These are phyloP conservation scores for Streptanthus diversifolius DNA, from an alignment of 345 rosid species.

Conservation along the genomic window DNA sequence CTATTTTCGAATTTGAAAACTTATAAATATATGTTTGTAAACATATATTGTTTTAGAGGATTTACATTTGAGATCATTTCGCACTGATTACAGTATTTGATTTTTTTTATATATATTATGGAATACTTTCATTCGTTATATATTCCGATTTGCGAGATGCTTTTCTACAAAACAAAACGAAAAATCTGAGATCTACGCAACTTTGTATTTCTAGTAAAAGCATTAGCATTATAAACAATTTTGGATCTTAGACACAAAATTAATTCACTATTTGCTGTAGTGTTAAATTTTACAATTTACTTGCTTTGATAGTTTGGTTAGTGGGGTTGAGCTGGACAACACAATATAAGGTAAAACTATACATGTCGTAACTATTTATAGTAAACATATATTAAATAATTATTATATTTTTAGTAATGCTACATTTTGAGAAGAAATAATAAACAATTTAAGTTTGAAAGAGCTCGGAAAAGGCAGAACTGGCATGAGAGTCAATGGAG, in stretches of 20 bases:
- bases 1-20: too few relatives aligned
- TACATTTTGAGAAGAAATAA: slow-evolving; percentile 10
- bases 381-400: slow-evolving; percentile 22
- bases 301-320: slow-evolving; percentile 13
- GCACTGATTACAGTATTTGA: not conserved
- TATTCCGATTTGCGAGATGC: not conserved
- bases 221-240: not conserved
- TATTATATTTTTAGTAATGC: slow-evolving; percentile 22
- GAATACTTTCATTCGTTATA: not conserved
- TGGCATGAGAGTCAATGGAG: slow-evolving; percentile 40
- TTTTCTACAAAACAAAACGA: not conserved
- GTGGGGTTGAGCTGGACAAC: slow-evolving; percentile 35
- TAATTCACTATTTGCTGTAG: too few relatives aligned
- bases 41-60: not conserved
- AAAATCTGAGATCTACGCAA: not conserved
- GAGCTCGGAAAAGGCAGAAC: slow-evolving; percentile 32
- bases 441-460: slow-evolving; percentile 8
- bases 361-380: slow-evolving; percentile 23
- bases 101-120: not conserved
- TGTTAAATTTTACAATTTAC: not conserved
- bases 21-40: too few relatives aligned
- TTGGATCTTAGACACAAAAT: not conserved
- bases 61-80: not conserved
- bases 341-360: slow-evolving; percentile 14
- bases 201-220: not conserved